Base-by-base conservation (phyloP, 1,139 yeast species). In the Pichia sp. region DNA sequence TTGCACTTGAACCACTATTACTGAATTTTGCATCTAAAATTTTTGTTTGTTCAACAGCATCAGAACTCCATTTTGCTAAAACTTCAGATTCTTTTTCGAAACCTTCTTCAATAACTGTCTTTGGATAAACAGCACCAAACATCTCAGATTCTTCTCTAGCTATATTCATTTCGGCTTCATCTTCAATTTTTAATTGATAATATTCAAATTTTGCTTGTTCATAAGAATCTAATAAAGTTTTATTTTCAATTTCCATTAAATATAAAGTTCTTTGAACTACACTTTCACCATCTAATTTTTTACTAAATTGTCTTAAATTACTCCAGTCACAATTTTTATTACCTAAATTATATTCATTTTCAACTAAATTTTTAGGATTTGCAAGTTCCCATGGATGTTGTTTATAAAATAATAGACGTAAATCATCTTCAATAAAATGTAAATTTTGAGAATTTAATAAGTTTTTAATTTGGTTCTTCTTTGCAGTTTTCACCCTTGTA, bases 381-480 rank as follows among this genome's bases (percentile, higher is more conserved):
- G 98, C 86, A 48, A 90, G 71, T 66, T 92, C 99, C 98, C 98
- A 92, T 11, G 99, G 98, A 64, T 92, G 99, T 62, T 90, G 96
- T 50, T 79, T 80, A 65, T 82, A 92, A 60, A 92, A 92, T 29
- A 85, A 70, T 43, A 76, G 71, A 68, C 98, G 78, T 55, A 92
- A 68, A 56, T 80, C 78, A 65, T 92, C 98, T 65, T 92, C 97
- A 43, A 84, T 69, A 59, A 79, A 89, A 48, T 66, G 67, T 57
- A 92, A 71, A 54, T 78, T 77, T 40, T 83, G 82, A 6, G 87
- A 74, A 50, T 73, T 69, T 57, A 76, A 76, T 31, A 79, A 58
- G 12, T 38, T 39, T 8, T 20, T 34, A 16, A 39, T 35, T 11
- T 30, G 20, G 8, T 34, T 33, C 22, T 36, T 35, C 25, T 43